phyloP scores from a whole-genome alignment of 495 filamentous ascomycete species.

The Pyronema domesticum region DNA sequence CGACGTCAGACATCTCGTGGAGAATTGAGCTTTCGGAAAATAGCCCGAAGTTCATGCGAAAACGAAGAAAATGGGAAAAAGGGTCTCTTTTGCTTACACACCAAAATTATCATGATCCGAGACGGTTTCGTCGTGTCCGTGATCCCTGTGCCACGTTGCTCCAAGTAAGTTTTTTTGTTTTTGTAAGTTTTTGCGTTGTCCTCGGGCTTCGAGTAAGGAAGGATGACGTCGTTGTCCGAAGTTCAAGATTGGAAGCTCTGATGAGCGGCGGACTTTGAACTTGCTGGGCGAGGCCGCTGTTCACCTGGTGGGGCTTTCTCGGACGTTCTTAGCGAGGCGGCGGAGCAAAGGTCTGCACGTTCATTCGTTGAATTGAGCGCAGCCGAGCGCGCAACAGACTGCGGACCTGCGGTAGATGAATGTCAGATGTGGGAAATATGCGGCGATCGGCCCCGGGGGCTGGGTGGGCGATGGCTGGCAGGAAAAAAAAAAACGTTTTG shows the following conservation, averaged over 20 bases:
- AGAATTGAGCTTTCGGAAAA: neutral
- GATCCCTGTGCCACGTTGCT: neutral
- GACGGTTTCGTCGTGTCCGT: neutral
- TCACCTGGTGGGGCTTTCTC: neutral
- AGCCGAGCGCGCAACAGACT: too few species aligned
- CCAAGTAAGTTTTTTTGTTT: neutral
- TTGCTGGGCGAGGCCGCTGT: neutral
- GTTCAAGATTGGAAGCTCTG: neutral
- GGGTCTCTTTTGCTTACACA: neutral
- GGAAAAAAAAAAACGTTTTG: too few species aligned
- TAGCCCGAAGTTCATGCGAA: neutral
- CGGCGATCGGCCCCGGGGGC: too few species aligned
- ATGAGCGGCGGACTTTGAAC: neutral
- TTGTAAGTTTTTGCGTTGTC: neutral
- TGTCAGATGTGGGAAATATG: too few species aligned
- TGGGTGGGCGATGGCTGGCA: too few species aligned
- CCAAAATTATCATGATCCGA: neutral
- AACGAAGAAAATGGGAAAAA: neutral
- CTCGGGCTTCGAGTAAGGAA: neutral
- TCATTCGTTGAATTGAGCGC: too few species aligned
- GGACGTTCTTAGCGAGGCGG: too few species aligned
- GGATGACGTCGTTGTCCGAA: neutral
- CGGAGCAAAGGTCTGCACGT: too few species aligned
- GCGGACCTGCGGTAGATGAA: too few species aligned
- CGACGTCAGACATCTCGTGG: neutral